Conservation (phyloP, 192 early-diverging fungal genomes). For the Coemansia sp. region DNA sequence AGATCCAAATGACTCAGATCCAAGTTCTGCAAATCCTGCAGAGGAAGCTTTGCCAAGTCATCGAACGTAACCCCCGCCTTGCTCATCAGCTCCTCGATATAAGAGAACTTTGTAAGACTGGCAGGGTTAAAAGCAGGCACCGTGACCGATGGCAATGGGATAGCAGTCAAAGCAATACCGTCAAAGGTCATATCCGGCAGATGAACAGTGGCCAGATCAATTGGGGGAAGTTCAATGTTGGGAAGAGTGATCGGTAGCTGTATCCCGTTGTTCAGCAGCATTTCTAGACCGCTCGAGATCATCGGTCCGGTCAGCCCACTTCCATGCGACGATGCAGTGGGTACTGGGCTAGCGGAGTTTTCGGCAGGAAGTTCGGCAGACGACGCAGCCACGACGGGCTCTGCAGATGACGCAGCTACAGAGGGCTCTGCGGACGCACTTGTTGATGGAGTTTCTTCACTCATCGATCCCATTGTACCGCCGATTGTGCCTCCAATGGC, state of each 20-base stretch:
- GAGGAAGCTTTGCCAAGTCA: slow-evolving; percentile 41
- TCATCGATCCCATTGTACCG: not conserved
- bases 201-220: slow-evolving; percentile 44
- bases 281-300: slow-evolving; percentile 42
- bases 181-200: slow-evolving; percentile 48
- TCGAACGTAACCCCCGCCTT: slow-evolving; percentile 40
- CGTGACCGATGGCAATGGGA: slow-evolving; percentile 35
- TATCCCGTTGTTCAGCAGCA: slow-evolving; percentile 47
- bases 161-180: slow-evolving; percentile 40
- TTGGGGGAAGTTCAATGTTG: slow-evolving; percentile 35
- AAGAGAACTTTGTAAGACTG: slow-evolving; percentile 40
- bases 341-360: not conserved
- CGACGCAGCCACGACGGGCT: not conserved
- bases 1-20: slow-evolving; percentile 17
- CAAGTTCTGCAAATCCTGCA: slow-evolving; percentile 40
- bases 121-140: slow-evolving; percentile 47
- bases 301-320: slow-evolving; percentile 34
- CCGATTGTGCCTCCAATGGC: not conserved
- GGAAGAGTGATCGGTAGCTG: slow-evolving; percentile 40
- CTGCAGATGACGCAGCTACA: not conserved
- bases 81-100: slow-evolving; percentile 44
- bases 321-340: not conserved
- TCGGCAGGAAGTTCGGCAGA: no score
- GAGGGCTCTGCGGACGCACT: not conserved
- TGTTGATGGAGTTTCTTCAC: not conserved